Conservation (phyloP, 2,329 filamentous ascomycete species). For the Elsinoe necatrix region DNA sequence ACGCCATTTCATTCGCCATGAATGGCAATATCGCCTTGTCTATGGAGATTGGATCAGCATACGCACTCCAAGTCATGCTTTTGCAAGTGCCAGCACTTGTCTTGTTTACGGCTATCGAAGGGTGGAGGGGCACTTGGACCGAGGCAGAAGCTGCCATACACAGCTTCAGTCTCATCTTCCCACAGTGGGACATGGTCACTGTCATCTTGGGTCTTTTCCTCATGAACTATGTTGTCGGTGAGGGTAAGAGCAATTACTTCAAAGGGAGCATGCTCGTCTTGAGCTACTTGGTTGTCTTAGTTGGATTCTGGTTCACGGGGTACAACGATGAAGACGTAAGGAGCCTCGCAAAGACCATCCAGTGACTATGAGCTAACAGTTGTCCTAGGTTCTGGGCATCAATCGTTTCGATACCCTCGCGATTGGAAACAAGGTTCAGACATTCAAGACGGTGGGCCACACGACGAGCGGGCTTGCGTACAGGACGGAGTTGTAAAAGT, state of each 20-base stretch:
- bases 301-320: constrained; percentile 81
- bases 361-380: constrained; percentile 19
- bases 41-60: constrained; percentile 98
- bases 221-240: constrained; percentile 93
- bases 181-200: constrained; percentile 98
- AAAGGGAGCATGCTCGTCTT: constrained; percentile 93
- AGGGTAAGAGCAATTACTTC: constrained; percentile 99
- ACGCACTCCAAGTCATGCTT: constrained; percentile 90
- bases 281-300: constrained; percentile 83
- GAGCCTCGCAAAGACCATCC: constrained; percentile 16
- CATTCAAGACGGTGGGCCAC: constrained; percentile 37
- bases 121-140: constrained; percentile 36
- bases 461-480: constrained; percentile 32
- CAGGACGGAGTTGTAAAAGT: constrained; percentile 16
- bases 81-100: constrained; percentile 91
- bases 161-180: constrained; percentile 82
- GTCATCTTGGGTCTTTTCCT: constrained; percentile 94
- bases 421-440: constrained; percentile 24
- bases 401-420: constrained; percentile 41
- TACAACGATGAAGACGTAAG: constrained; percentile 46
- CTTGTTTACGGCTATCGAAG: constrained; percentile 75
- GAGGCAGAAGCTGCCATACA: constrained; percentile 48
- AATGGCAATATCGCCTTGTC: constrained; percentile 97
- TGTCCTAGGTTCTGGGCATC: constrained; percentile 33
- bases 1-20: constrained; percentile 98